phyloP scores from a whole-genome alignment of 2,329 filamentous ascomycete species.

The Penicillium digitatum region DNA sequence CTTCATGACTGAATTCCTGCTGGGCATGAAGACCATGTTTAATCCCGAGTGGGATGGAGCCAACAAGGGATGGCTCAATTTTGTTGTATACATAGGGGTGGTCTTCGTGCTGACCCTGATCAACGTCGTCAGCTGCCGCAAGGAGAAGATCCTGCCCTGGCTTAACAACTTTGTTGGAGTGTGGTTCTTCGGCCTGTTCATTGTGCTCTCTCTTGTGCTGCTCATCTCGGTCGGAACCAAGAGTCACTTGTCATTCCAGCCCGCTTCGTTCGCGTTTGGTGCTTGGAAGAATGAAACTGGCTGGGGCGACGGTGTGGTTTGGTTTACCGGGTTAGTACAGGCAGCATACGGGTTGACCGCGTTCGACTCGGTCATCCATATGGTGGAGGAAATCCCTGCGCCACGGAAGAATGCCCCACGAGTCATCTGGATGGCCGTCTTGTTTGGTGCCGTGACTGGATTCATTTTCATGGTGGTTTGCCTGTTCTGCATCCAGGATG shows the following conservation, averaged over 20 bases:
- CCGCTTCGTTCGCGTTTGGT: slow-evolving; percentile 52
- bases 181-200: slow-evolving; percentile 51
- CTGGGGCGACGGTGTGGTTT: slow-evolving; percentile 55
- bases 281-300: slow-evolving; percentile 50
- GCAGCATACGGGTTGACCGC: slow-evolving; percentile 56
- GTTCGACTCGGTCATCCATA: slow-evolving; percentile 58
- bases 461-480: slow-evolving; percentile 53
- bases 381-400: slow-evolving; percentile 55
- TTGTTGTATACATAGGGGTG: slow-evolving; percentile 53
- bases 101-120: slow-evolving; percentile 48
- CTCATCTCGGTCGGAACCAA: slow-evolving; percentile 52
- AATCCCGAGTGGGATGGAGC: slow-evolving; percentile 47
- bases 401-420: slow-evolving; percentile 51
- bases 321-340: slow-evolving; percentile 57
- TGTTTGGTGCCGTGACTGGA: slow-evolving; percentile 49
- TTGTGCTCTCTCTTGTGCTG: slow-evolving; percentile 51
- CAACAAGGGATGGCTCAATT: slow-evolving; percentile 50
- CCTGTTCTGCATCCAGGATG: slow-evolving; percentile 50
- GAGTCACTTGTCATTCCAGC: slow-evolving; percentile 45
- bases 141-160: slow-evolving; percentile 46
- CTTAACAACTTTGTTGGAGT: slow-evolving; percentile 57
- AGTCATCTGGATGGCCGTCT: slow-evolving; percentile 52
- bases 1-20: slow-evolving; percentile 57
- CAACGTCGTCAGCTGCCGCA: slow-evolving; percentile 53
- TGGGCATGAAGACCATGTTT: slow-evolving; percentile 56